Evolutionary conservation across 2,329 filamentous ascomycete genomes (phyloP), one percentile per base, ranked within the genome.

Genomic region (Colletotrichum karsti): DNA sequence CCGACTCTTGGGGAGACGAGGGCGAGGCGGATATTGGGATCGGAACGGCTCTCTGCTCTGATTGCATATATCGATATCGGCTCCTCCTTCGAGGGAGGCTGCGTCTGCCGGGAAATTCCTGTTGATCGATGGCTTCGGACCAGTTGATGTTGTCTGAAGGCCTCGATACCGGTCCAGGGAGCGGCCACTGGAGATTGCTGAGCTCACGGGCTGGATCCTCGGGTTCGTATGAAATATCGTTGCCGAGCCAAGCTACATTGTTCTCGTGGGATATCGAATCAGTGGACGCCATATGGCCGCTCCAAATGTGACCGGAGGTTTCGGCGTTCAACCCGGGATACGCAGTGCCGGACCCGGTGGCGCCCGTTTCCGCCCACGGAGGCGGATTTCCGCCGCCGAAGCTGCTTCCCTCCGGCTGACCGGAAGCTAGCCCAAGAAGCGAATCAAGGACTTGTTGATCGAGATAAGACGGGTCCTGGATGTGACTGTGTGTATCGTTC

Each of bases 1-100:
- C 74, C 54, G 75, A 35, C 13, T 12, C 20, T 24, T 46, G 35
- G 13, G 41, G 24, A 5, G 41, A 22, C 5, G 41, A 13, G 18
- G 55, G 28, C 8, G 41, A 58, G 20, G 24, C 30, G 1, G 44
- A 15, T 6, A 51, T 51, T 7, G 55, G 41, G 15, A 60, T 60
- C 7, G 55, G 55, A 4, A 50, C 9, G n/a, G 57, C 30, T 10
- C 57, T 28, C 5, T 60, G 28, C n/a, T 50, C 44, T 9, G 44
- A 39, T 20, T 39, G 42, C 13, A 41, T 51, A 22, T 50, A 50
- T 13, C 57, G 57, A 30, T 60, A 60, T 10, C 57, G 57, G 20
- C 57, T 60, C 39, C 57, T 30, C 15, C 57, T 48, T 7, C 57
- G 28, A 1, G 44, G 57, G 9, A 60, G 44, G 7, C 57, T 33